These are phyloP conservation scores for Immersiporthe knoxdaviesiana DNA, from an alignment of 2,329 filamentous ascomycete genomes.

Conservation along the genomic window DNA sequence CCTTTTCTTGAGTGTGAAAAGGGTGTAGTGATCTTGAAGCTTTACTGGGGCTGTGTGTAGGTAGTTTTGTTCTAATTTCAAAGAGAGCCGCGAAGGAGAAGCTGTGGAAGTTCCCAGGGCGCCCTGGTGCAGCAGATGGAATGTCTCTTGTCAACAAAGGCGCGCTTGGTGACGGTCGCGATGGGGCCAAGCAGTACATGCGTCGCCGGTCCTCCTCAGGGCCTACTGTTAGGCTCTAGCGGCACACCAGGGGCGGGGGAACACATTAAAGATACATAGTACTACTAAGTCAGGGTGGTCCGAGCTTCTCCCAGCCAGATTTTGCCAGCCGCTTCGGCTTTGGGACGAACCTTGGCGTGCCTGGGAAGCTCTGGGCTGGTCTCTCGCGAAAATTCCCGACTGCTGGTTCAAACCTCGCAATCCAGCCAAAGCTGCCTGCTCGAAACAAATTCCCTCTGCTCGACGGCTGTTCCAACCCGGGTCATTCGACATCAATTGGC, in stretches of 20 bases:
- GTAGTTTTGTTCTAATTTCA: too few relatives aligned
- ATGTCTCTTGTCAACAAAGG: conserved; percentile 10
- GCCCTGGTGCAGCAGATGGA: neutral
- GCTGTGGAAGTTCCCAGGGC: neutral
- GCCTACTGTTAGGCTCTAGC: neutral
- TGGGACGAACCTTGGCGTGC: conserved; percentile 19
- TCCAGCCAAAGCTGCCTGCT: conserved; percentile 28
- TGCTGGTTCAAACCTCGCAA: conserved; percentile 35
- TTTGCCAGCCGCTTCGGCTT: conserved; percentile 19
- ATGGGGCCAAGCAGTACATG: conserved; percentile 5
- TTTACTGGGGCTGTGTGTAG: neutral
- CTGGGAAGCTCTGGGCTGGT: conserved; percentile 14
- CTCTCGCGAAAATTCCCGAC: conserved; percentile 45
- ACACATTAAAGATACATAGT: neutral
- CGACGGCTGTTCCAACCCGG: conserved; percentile 26
- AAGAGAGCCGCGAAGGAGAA: neutral
- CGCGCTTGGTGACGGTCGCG: neutral
- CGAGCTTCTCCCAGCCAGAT: conserved; percentile 3
- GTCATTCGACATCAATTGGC: conserved; percentile 33
- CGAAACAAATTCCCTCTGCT: conserved; percentile 25
- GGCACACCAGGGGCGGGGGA: neutral
- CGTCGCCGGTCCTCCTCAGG: neutral
- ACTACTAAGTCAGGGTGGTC: neutral
- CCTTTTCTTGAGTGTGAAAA: neutral
- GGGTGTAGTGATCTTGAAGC: neutral